phyloP scores from a whole-genome alignment of 176 grass and related monocot genomes.

The Musa troglodytarum region DNA sequence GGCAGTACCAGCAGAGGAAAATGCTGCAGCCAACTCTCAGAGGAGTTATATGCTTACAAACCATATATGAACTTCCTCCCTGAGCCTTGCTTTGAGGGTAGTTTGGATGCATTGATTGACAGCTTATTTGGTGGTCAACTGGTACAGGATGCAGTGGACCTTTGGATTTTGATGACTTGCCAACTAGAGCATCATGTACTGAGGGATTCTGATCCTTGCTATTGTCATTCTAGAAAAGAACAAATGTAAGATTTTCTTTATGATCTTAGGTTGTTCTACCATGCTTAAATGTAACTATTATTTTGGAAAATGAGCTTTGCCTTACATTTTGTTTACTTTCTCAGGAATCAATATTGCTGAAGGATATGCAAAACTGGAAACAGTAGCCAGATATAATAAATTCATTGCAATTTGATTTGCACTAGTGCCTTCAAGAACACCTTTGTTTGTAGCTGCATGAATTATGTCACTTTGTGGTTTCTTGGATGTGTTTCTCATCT shows the following conservation, averaged over 20 bases:
- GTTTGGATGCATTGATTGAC: conserved; percentile 30
- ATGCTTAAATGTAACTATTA: neutral
- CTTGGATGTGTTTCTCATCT: neutral
- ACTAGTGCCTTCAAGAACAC: neutral
- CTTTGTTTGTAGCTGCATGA: neutral
- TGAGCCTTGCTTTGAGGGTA: conserved; percentile 32
- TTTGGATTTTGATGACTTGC: conserved; percentile 86
- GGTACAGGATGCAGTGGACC: conserved; percentile 33
- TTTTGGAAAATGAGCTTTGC: neutral
- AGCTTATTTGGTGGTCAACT: conserved; percentile 25
- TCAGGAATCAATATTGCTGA: neutral
- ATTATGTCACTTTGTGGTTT: neutral
- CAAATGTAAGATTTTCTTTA: neutral
- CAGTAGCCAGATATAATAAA: neutral
- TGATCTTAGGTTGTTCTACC: neutral
- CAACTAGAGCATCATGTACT: conserved; percentile 13
- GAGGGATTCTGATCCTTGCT: too few relatives aligned
- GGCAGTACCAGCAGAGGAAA: neutral
- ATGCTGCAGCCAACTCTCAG: conserved; percentile 10
- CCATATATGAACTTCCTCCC: conserved; percentile 30
- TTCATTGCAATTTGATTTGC: neutral
- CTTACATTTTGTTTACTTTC: neutral
- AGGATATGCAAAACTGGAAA: neutral
- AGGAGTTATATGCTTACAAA: conserved; percentile 35
- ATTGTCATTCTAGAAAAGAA: conserved; percentile 26